These are phyloP conservation scores for Mercurialis annua DNA, from an alignment of 345 rosid species.

Conservation along the genomic window DNA sequence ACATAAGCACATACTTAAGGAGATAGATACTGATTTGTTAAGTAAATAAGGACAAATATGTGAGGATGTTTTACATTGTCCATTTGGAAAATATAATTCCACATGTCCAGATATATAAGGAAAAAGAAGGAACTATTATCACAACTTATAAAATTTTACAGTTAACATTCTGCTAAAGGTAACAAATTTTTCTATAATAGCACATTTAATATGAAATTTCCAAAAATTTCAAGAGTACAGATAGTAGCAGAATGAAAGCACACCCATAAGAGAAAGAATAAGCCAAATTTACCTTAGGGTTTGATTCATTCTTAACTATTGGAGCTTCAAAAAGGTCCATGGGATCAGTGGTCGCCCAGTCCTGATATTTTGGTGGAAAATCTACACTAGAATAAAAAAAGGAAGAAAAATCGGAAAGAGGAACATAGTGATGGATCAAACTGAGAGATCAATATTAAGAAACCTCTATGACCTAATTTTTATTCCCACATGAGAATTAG, in stretches of 20 bases:
- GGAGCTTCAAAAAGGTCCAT: conserved; percentile 81
- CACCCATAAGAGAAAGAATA: conserved; percentile 5
- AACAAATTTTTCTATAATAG: neutral
- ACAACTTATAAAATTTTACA: neutral
- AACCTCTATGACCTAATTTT: too few relatives aligned
- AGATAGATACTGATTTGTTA: neutral
- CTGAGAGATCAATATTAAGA: too few relatives aligned
- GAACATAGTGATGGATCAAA: neutral
- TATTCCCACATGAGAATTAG: too few relatives aligned
- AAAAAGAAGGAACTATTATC: neutral
- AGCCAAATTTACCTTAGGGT: conserved; percentile 60
- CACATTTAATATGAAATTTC: conserved; percentile 1
- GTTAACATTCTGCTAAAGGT: too few relatives aligned
- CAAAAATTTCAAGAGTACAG: neutral
- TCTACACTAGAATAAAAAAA: conserved; percentile 66
- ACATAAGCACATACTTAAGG: neutral
- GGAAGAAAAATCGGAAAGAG: neutral
- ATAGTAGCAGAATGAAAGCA: neutral
- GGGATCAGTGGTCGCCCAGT: conserved; percentile 68
- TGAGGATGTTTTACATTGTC: neutral
- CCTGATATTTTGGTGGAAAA: conserved; percentile 77
- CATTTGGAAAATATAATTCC: neutral
- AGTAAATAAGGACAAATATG: neutral
- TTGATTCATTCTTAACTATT: conserved; percentile 56
- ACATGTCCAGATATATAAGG: neutral